These are phyloP conservation scores for Flagelloscypha sp. DNA, from an alignment of 768 basidiomycete genomes.

Conservation along the genomic window DNA sequence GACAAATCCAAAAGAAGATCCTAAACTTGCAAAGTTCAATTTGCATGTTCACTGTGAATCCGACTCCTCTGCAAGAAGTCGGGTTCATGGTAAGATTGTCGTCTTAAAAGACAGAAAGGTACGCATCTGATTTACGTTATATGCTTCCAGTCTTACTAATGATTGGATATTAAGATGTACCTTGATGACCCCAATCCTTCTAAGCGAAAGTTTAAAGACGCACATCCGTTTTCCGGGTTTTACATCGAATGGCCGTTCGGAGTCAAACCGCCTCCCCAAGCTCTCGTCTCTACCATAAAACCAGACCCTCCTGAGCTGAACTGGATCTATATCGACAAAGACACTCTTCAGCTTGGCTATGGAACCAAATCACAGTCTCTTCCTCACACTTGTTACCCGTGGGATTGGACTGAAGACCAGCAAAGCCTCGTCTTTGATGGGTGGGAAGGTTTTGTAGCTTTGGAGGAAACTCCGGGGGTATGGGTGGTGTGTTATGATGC, in stretches of 20 bases:
- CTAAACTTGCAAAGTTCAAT: constrained; percentile 21
- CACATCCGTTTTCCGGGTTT: constrained; percentile 23
- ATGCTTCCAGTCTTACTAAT: neutral
- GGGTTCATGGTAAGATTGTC: constrained; percentile 18
- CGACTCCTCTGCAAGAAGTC: constrained; percentile 5
- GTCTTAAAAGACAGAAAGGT: constrained; percentile 21
- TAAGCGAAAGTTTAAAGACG: constrained; percentile 17
- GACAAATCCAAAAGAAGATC: constrained; percentile 19
- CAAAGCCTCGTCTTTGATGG: constrained; percentile 15
- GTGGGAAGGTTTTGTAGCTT: constrained; percentile 21
- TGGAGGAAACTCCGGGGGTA: constrained; percentile 16
- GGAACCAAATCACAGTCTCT: constrained; percentile 22
- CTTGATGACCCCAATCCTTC: constrained; percentile 19
- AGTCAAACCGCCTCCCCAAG: constrained; percentile 16
- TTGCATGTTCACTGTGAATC: constrained; percentile 12
- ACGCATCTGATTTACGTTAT: constrained; percentile 1
- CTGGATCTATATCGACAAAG: constrained; percentile 22
- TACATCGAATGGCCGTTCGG: constrained; percentile 22
- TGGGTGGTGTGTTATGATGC: constrained; percentile 18
- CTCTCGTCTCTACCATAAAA: constrained; percentile 23
- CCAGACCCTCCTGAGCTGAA: constrained; percentile 23
- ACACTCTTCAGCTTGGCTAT: constrained; percentile 19
- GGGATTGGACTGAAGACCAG: constrained; percentile 23
- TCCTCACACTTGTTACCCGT: constrained; percentile 19
- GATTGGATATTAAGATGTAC: constrained; percentile 15